Evolutionary conservation across 768 basidiomycete genomes (phyloP), one percentile per base, ranked within the genome.

Genomic region (Clitopilus passeckerianus): DNA sequence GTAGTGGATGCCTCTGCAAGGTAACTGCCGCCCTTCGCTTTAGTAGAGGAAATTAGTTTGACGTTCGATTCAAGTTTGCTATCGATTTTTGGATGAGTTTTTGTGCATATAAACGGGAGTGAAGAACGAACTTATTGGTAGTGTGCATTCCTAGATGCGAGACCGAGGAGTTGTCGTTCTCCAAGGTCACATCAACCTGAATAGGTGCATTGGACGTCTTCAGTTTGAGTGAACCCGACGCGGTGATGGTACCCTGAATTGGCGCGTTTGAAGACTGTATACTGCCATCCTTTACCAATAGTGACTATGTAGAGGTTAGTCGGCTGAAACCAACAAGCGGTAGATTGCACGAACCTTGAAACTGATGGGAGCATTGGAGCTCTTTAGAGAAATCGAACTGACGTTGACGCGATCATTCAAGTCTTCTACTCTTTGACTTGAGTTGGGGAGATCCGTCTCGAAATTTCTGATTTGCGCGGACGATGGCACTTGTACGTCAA

Each of bases 241-340:
- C 68, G 24, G 73, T 73, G 67, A 76, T 82, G 16, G 58, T 61
- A 2, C 86, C 85, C 2, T 60, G 63, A 56, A 86, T 81, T 16
- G 59, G 68, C 20, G 72, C 75, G 53, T 74, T 75, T 20, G 68
- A 70, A 30, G 68, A 70, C 34, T 5, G 63, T 34, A 74, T 56
- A 16, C 41, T 23, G 9, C 56, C 64, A 1, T 58, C 61, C 7
- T 61, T 59, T 23, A 67, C 67, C 30, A 20, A 56, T 9, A 73
- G 53, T 3, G 63, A 64, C 71, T 74, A 22, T 37, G 18, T 14
- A 24, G 18, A 6, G 44, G 27, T 50, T 43, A 27, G 14, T 50
- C 6, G 57, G 34, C 16, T 33, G 7, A 30, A 23, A 22, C 58
- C 44, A 37, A 20, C 27, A n/a, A 10, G 43, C 41, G 7, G 52